A percentile compares a stretch with the other conserved stretches of the same genome.
These are phyloP conservation scores for Globisporangium nodosum DNA, from an alignment of 352 stramenopile genomes.

Conservation along the genomic window DNA sequence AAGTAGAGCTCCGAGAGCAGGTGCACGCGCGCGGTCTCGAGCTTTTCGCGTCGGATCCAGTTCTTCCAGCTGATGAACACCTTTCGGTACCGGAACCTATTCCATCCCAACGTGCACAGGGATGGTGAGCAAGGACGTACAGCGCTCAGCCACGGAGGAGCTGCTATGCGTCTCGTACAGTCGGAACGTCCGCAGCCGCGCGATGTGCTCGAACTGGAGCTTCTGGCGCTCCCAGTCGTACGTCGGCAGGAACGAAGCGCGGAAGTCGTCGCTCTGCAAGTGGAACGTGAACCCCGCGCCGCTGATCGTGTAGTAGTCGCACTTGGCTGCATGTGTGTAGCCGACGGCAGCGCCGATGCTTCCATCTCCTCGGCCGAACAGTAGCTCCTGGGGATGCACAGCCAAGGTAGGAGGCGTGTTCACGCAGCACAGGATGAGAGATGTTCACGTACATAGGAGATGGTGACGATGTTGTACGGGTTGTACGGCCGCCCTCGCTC, in stretches of 20 bases:
- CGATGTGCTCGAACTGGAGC: constrained; percentile 33
- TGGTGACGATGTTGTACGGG: constrained; percentile 56
- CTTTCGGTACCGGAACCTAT: constrained; percentile 65
- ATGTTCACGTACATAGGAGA: constrained; percentile 41
- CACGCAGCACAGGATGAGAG: not conserved
- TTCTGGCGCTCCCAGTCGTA: constrained; percentile 51
- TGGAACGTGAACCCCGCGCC: constrained; percentile 54
- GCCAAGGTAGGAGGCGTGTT: not conserved
- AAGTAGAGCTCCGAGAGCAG: constrained; percentile 48
- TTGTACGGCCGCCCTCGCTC: constrained; percentile 43
- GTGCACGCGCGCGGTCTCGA: constrained; percentile 32
- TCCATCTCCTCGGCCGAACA: constrained; percentile 1
- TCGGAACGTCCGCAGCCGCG: constrained; percentile 38
- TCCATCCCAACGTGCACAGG: not conserved
- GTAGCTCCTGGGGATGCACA: not conserved
- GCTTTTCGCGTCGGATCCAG: constrained; percentile 36
- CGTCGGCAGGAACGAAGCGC: constrained; percentile 34
- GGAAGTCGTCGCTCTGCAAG: constrained; percentile 36
- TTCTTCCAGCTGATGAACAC: constrained; percentile 54
- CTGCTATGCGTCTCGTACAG: constrained; percentile 16
- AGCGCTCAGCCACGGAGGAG: not conserved
- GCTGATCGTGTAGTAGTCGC: constrained; percentile 73
- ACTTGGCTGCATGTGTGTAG: constrained; percentile 22
- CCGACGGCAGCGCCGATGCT: not conserved
- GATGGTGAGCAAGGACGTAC: not conserved